phyloP scores from a whole-genome alignment of 176 grass and related monocot species.

The Themeda triandra region DNA sequence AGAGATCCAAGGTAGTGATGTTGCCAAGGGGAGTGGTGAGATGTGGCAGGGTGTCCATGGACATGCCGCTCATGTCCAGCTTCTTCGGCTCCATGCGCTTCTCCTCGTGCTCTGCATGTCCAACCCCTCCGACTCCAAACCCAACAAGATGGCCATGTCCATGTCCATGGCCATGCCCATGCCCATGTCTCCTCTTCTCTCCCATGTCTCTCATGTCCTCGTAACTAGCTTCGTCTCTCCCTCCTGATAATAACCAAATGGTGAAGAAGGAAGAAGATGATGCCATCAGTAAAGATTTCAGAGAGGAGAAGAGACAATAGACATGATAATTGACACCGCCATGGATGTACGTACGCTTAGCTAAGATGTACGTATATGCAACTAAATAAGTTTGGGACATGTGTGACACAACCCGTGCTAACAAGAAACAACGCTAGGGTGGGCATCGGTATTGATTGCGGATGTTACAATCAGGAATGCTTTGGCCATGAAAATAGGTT shows the following conservation, averaged over 20 bases:
- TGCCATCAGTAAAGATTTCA: slow-evolving; percentile 5
- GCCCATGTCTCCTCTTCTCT: slow-evolving; percentile 44
- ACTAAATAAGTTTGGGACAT: slow-evolving; percentile 33
- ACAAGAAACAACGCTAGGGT: slow-evolving; percentile 15
- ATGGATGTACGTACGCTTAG: not conserved
- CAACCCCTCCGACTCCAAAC: slow-evolving; percentile 43
- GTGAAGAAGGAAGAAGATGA: not conserved
- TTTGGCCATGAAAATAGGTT: not conserved
- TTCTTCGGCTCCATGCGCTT: slow-evolving; percentile 38
- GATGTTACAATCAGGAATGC: slow-evolving; percentile 21
- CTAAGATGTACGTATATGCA: slow-evolving; percentile 20
- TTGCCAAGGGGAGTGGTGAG: slow-evolving; percentile 56
- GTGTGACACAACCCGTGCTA: not conserved
- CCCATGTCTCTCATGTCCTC: slow-evolving; percentile 39
- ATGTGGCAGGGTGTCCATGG: slow-evolving; percentile 71
- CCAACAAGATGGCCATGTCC: slow-evolving; percentile 27
- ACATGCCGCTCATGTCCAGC: slow-evolving; percentile 80
- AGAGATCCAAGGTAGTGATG: slow-evolving; percentile 85
- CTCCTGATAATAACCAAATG: not conserved
- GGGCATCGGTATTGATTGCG: slow-evolving; percentile 30
- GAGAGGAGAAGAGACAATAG: not conserved
- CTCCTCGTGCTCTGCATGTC: slow-evolving; percentile 41
- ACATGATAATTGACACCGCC: not conserved
- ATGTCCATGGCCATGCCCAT: not conserved
- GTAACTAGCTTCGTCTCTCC: not conserved